phyloP scores from a whole-genome alignment of 768 basidiomycete genomes.

The Lactarius psammicola region DNA sequence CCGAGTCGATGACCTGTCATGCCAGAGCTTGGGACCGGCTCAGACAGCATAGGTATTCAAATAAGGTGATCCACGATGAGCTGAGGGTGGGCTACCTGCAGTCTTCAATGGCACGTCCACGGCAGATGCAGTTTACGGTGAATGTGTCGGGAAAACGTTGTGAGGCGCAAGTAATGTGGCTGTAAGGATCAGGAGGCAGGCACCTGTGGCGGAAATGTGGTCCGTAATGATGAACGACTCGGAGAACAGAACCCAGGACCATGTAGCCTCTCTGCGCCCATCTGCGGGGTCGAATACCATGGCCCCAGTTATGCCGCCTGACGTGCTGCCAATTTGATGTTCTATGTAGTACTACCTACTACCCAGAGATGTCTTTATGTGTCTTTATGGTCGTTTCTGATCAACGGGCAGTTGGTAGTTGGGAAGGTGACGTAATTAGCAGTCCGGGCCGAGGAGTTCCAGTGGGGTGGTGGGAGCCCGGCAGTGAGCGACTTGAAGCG shows the following conservation, averaged over 20 bases:
- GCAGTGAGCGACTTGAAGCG: background rate
- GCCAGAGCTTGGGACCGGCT: background rate
- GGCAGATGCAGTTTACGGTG: background rate
- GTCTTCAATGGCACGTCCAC: background rate
- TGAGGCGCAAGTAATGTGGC: background rate
- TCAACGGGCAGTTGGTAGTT: background rate
- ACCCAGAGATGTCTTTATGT: too few relatives aligned
- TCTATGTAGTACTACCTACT: background rate
- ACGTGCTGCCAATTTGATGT: background rate
- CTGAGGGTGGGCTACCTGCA: background rate
- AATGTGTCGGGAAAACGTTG: background rate
- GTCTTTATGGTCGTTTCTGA: background rate
- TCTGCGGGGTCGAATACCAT: background rate
- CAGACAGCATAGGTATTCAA: constrained; percentile 1
- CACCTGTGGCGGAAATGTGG: background rate
- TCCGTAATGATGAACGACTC: background rate
- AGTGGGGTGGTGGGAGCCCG: background rate
- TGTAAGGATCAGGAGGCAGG: background rate
- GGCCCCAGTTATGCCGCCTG: background rate
- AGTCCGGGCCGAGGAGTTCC: background rate
- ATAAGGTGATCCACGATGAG: background rate
- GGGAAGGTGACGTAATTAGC: background rate
- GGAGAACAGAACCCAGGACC: background rate
- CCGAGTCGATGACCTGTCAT: too few relatives aligned
- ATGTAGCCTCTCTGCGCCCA: too few relatives aligned